A percentile compares a stretch with the other conserved stretches of the same genome.
phyloP scores from a whole-genome alignment of 2,329 filamentous ascomycete species.

The Penicillium brasilianum region DNA sequence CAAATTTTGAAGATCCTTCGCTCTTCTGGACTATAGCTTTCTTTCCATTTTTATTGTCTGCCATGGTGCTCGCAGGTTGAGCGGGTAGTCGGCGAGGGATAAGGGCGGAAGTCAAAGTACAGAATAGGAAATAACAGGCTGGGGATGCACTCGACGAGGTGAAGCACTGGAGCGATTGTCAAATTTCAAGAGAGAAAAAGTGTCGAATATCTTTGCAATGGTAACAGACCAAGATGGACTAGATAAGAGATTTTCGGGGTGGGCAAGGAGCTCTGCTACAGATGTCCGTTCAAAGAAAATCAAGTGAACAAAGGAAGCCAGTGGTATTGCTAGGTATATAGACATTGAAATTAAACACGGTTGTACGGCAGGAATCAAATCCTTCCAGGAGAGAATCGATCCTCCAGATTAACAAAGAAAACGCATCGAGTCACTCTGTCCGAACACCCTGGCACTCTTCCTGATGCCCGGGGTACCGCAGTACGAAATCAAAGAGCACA shows the following conservation, averaged over 20 bases:
- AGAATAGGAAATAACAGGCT: neutral
- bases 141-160: neutral
- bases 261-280: neutral
- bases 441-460: neutral
- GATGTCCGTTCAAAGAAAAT: neutral
- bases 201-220: neutral
- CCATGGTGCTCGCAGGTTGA: neutral
- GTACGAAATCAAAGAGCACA: neutral
- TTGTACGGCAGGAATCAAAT: neutral
- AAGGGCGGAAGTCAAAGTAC: neutral
- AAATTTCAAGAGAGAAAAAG: neutral
- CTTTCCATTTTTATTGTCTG: neutral
- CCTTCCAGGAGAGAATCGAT: neutral
- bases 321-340: neutral
- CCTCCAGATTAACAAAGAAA: conserved; percentile 1
- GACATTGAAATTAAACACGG: neutral
- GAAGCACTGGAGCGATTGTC: neutral
- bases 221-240: neutral
- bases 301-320: conserved; percentile 1
- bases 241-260: neutral
- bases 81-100: neutral
- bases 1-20: neutral
- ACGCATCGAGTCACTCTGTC: neutral
- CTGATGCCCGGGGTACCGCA: neutral
- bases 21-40: neutral